phyloP scores from a whole-genome alignment of 2,329 filamentous ascomycete species.

The Scedosporium boydii region DNA sequence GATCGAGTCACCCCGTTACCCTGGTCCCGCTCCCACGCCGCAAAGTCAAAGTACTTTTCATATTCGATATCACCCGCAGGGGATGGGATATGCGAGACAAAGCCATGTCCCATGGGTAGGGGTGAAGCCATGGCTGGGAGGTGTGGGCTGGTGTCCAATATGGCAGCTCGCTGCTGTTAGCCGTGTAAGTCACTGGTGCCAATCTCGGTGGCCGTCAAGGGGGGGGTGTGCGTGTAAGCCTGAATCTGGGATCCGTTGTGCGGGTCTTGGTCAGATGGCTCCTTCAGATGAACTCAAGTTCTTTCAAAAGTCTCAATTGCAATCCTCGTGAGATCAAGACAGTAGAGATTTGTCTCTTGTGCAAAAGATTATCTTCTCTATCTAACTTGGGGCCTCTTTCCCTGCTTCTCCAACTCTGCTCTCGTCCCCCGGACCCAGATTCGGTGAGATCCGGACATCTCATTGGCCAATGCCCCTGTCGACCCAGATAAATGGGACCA shows the following conservation, averaged over 20 bases:
- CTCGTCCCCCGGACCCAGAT: slow-evolving; percentile 2
- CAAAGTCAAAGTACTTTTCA: slow-evolving; percentile 5
- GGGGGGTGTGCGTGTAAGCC: slow-evolving; percentile 6
- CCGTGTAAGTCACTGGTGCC: slow-evolving; percentile 5
- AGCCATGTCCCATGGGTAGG: slow-evolving; percentile 4
- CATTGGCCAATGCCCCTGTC: background rate
- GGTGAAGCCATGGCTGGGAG: slow-evolving; percentile 6
- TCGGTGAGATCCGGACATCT: slow-evolving; percentile 2
- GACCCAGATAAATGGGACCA: slow-evolving; percentile 3
- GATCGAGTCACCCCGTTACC: slow-evolving; percentile 4
- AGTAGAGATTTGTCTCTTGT: background rate
- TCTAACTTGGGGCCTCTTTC: background rate
- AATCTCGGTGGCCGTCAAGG: background rate
- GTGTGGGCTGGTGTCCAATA: slow-evolving; percentile 1
- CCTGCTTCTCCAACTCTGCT: background rate
- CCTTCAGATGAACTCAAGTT: background rate
- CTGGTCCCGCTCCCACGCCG: slow-evolving; percentile 5
- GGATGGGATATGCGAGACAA: slow-evolving; percentile 3
- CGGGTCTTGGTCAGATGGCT: slow-evolving; percentile 3
- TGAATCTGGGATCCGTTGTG: background rate
- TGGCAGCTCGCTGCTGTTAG: slow-evolving; percentile 6
- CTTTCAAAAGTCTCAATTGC: slow-evolving; percentile 5
- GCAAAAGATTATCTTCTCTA: slow-evolving; percentile 3
- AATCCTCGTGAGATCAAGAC: slow-evolving; percentile 2
- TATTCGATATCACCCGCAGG: slow-evolving; percentile 5